A percentile compares a stretch with the other conserved stretches of the same genome.
These are phyloP conservation scores for Diaporthe velutina DNA, from an alignment of 2,329 filamentous ascomycete species.

Conservation along the genomic window DNA sequence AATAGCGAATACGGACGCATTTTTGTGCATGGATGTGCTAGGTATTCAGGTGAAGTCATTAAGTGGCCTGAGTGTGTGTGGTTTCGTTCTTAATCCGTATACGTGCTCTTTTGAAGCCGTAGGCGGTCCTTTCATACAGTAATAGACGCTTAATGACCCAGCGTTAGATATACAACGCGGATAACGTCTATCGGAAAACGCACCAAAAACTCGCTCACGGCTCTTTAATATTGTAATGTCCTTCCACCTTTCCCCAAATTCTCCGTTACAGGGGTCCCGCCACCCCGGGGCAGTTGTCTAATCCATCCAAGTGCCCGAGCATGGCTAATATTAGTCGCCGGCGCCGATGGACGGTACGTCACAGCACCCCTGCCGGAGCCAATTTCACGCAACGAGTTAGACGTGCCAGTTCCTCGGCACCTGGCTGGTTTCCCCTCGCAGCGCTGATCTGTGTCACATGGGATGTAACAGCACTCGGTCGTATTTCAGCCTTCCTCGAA, in stretches of 20 bases:
- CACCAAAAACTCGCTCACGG: too few species aligned
- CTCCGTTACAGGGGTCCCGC: neutral
- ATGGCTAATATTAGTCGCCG: constrained; percentile 9
- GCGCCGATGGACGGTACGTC: constrained; percentile 25
- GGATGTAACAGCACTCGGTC: neutral
- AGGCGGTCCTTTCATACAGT: too few species aligned
- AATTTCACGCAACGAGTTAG: neutral
- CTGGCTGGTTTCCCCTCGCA: neutral
- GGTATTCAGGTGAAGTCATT: neutral
- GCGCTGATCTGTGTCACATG: constrained; percentile 18
- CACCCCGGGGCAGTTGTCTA: neutral
- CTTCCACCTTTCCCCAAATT: neutral
- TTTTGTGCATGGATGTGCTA: neutral
- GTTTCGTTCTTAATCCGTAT: too few species aligned
- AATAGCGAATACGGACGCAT: neutral
- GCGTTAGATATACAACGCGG: too few species aligned
- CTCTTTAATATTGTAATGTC: neutral
- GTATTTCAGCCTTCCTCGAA: neutral
- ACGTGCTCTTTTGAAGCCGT: too few species aligned
- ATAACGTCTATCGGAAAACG: too few species aligned
- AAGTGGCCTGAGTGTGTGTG: neutral
- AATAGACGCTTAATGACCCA: too few species aligned
- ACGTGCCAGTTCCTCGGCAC: constrained; percentile 15
- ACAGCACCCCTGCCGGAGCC: constrained; percentile 2
- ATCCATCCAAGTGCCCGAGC: neutral